phyloP scores from a whole-genome alignment of 129 eudicot species.

The Pittosporum tobira region DNA sequence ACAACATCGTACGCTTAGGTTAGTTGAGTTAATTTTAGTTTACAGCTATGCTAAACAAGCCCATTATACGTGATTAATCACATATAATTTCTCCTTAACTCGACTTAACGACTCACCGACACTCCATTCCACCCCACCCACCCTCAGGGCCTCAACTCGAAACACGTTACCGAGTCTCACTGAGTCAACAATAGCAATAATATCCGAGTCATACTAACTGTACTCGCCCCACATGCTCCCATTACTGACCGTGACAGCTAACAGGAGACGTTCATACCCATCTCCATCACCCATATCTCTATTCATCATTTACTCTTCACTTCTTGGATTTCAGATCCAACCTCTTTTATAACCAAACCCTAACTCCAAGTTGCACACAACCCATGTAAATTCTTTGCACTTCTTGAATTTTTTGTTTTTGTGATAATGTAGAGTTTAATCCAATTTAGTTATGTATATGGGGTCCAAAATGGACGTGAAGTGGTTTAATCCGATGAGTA shows the following conservation, averaged over 20 bases:
- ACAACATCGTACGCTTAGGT: too few relatives aligned
- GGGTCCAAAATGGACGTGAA: constrained; percentile 24
- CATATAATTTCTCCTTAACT: too few relatives aligned
- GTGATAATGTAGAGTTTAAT: constrained; percentile 14
- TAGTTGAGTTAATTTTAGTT: too few relatives aligned
- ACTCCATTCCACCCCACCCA: too few relatives aligned
- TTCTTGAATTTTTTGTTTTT: not conserved
- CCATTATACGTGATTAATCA: too few relatives aligned
- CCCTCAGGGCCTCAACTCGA: too few relatives aligned
- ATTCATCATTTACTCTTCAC: not conserved
- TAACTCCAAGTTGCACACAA: not conserved
- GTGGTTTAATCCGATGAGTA: constrained; percentile 37
- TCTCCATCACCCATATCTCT: not conserved
- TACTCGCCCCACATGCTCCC: not conserved
- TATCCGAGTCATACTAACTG: not conserved
- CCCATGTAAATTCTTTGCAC: not conserved
- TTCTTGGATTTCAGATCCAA: not conserved
- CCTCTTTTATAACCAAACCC: not conserved
- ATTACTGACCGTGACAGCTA: not conserved
- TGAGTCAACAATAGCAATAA: not conserved
- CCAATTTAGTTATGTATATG: not conserved
- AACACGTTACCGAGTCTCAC: not conserved
- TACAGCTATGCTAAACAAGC: too few relatives aligned
- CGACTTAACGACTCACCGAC: too few relatives aligned
- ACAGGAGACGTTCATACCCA: not conserved